Percentiles rank a stretch among this genome's conserved stretches.
phyloP scores from a whole-genome alignment of 2,329 filamentous ascomycete species.

The Lasiodiplodia gonubiensis region DNA sequence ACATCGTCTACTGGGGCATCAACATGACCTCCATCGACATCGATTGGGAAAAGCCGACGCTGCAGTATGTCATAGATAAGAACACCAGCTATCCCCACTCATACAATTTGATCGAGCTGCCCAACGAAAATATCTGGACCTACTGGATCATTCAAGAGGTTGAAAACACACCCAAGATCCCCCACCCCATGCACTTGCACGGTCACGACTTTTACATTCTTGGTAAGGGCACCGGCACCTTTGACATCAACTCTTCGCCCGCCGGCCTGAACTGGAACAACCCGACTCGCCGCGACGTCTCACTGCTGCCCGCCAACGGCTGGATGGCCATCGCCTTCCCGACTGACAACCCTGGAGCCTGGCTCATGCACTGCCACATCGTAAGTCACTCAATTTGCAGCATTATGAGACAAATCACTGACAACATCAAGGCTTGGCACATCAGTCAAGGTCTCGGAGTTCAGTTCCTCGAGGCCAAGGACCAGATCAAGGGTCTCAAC shows the following conservation, averaged over 20 bases:
- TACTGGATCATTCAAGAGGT: slow-evolving; percentile 53
- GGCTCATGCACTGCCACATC: slow-evolving; percentile 38
- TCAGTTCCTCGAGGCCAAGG: slow-evolving; percentile 57
- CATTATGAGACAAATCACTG: slow-evolving; percentile 32
- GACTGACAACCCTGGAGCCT: slow-evolving; percentile 56
- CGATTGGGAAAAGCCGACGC: slow-evolving; percentile 51
- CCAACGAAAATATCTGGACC: slow-evolving; percentile 44
- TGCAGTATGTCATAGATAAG: slow-evolving; percentile 50
- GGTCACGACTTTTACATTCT: slow-evolving; percentile 45
- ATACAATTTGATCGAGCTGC: slow-evolving; percentile 51
- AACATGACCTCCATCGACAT: slow-evolving; percentile 51
- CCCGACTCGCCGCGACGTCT: slow-evolving; percentile 40
- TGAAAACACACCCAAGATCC: slow-evolving; percentile 37
- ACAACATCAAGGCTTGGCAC: slow-evolving; percentile 55
- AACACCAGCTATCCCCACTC: slow-evolving; percentile 49
- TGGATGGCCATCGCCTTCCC: slow-evolving; percentile 57
- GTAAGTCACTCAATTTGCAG: slow-evolving; percentile 24
- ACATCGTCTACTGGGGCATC: slow-evolving; percentile 48
- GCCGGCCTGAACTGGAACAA: slow-evolving; percentile 41
- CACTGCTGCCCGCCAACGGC: slow-evolving; percentile 38
- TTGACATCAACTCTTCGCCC: slow-evolving; percentile 32
- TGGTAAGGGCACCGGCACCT: slow-evolving; percentile 40
- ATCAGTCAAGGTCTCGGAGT: slow-evolving; percentile 63
- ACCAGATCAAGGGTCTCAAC: slow-evolving; percentile 39
- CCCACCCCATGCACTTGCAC: slow-evolving; percentile 40